Evolutionary conservation across 306 rosid species (phyloP).

Genomic region (Pterocarpus macrocarpus): DNA sequence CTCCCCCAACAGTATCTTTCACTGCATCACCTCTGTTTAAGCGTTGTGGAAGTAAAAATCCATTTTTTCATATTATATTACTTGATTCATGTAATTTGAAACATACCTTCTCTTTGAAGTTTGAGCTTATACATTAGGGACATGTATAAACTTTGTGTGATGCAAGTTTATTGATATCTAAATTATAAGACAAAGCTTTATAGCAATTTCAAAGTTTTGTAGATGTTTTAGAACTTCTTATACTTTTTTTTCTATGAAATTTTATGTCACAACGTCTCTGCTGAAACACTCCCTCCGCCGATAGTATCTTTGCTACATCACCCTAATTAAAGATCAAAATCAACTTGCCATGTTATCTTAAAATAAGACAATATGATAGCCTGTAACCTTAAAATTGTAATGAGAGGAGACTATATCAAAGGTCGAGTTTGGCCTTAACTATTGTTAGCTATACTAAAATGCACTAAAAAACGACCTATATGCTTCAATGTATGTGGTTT

Average conservation of each 20-base stretch:
- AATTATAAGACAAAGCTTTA: conserved; percentile 1
- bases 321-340: too few relatives aligned
- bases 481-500: too few relatives aligned
- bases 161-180: conserved; percentile 24
- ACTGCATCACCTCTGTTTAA: neutral
- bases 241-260: neutral
- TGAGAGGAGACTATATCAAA: too few relatives aligned
- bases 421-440: too few relatives aligned
- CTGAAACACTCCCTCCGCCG: too few relatives aligned
- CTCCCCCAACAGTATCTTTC: neutral
- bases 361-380: too few relatives aligned
- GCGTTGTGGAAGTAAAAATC: neutral
- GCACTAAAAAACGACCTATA: too few relatives aligned
- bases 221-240: conserved; percentile 18
- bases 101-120: neutral
- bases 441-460: too few relatives aligned
- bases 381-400: too few relatives aligned
- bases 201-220: neutral
- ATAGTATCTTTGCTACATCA: neutral
- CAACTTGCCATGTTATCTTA: too few relatives aligned
- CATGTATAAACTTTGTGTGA: conserved; percentile 20
- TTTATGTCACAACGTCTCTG: neutral
- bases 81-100: neutral
- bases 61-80: too few relatives aligned
- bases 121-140: conserved; percentile 34